A percentile compares a stretch with the other conserved stretches of the same genome.
phyloP scores from a whole-genome alignment of 495 filamentous ascomycete genomes.

The Oidiodendron maius region DNA sequence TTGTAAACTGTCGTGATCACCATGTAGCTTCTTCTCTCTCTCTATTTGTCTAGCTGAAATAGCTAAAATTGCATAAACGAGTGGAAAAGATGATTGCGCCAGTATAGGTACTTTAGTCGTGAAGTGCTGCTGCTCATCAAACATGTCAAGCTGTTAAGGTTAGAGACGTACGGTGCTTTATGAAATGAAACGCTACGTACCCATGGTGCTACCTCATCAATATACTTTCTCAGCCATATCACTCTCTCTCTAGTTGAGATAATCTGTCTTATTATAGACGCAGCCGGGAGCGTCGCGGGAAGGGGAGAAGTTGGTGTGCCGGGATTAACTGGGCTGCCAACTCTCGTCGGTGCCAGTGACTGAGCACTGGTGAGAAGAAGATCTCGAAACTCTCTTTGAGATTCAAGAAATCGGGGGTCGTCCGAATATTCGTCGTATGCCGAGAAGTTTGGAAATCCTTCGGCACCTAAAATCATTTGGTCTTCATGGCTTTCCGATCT shows the following conservation, averaged over 20 bases:
- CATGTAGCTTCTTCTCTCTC: constrained; percentile 29
- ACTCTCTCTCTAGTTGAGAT: constrained; percentile 11
- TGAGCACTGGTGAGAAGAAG: constrained; percentile 19
- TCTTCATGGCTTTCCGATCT: too few species aligned
- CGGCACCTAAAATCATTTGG: too few species aligned
- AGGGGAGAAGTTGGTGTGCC: too few species aligned
- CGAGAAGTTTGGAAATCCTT: too few species aligned
- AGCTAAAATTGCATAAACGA: constrained; percentile 37
- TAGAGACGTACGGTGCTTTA: neutral
- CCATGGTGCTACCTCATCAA: constrained; percentile 39
- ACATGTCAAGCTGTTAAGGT: constrained; percentile 34
- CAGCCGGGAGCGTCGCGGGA: too few species aligned
- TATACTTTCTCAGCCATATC: constrained; percentile 35
- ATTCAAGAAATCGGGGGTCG: constrained; percentile 11
- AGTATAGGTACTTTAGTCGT: constrained; percentile 34
- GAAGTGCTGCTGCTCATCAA: constrained; percentile 39
- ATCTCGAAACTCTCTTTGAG: constrained; percentile 13
- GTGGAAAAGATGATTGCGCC: constrained; percentile 31
- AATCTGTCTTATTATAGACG: neutral
- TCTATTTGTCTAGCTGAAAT: constrained; percentile 41
- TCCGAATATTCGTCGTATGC: constrained; percentile 10
- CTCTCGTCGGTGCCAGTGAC: constrained; percentile 12
- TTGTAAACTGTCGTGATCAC: constrained; percentile 34
- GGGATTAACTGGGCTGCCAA: constrained; percentile 7
- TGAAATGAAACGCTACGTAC: neutral